These are phyloP conservation scores for Aspergillus oerlinghausenensis DNA, from an alignment of 2,329 filamentous ascomycete species.

Conservation along the genomic window DNA sequence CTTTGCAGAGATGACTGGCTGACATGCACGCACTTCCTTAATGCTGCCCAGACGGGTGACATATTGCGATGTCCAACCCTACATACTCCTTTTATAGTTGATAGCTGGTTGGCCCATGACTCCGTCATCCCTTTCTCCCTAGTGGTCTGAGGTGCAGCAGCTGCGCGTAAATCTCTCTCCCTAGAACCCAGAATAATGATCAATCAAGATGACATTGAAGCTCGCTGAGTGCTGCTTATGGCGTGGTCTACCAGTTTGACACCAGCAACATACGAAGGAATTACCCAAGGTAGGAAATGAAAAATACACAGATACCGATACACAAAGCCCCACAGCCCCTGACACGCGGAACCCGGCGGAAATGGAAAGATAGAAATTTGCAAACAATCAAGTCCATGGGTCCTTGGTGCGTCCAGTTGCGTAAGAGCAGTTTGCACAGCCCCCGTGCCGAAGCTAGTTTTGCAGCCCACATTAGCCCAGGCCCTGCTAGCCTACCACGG, in stretches of 20 bases:
- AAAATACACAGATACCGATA: neutral
- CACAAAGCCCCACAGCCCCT: too few relatives aligned
- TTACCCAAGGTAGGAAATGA: neutral
- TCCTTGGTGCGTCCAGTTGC: slow-evolving; percentile 10
- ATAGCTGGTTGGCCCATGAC: too few relatives aligned
- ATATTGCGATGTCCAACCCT: neutral
- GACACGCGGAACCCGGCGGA: neutral
- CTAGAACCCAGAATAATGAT: neutral
- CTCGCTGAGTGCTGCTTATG: neutral
- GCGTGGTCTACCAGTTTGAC: neutral
- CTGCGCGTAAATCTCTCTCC: neutral
- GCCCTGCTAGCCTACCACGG: neutral
- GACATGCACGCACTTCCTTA: neutral
- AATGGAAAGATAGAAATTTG: neutral
- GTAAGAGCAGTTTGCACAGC: slow-evolving; percentile 25
- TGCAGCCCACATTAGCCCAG: slow-evolving; percentile 14
- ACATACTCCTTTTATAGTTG: too few relatives aligned
- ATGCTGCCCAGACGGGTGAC: neutral
- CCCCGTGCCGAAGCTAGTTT: slow-evolving; percentile 22
- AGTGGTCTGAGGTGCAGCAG: neutral
- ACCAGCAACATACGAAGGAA: neutral
- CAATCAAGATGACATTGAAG: neutral
- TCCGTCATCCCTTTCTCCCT: neutral
- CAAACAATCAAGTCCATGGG: neutral
- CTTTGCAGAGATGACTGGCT: neutral